Base-by-base conservation (phyloP, 345 rosid genomes). In the Dipteronia dyeriana region DNA sequence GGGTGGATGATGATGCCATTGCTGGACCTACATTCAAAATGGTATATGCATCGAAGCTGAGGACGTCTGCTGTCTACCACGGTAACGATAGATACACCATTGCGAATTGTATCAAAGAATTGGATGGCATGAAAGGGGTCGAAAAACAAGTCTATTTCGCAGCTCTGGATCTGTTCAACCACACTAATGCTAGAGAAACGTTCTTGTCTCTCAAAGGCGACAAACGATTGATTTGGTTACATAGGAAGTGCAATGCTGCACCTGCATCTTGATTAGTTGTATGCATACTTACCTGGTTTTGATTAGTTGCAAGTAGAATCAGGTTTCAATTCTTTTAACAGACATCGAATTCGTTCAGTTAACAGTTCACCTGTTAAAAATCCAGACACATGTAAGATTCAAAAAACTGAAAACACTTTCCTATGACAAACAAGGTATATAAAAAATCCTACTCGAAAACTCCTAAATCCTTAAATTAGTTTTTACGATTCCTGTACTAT, bases 1-100 rank as follows among this genome's bases (percentile, higher is more conserved):
- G 94, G 56, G 68, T 86, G 17, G 53, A 49, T 70, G 91, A 85
- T 74, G 90, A 77, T 81, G 81, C 85, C 64, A 91, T 88, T 59
- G 92, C 89, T n/a, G 83, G 72, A 73, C 92, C 90, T 56, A 79
- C 86, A 60, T 59, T 47, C 78, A 87, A 85, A 73, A 91, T 31
- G 86, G 92, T 91, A 13, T 80, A 83, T n/a, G 87, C 91, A n/a
- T 85, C 92, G 14, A 86, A 80, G 80, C 51, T 86, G 60, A 81
- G 83, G 47, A 80, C 85, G 68, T 79, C 74, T 78, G 86, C 87
- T 57, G 31, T 83, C 63, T 76, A 61, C 57, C 83, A 84, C 72
- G 25, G 68, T 34, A 72, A 41, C 7, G 75, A 76, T 41, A 83
- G 80, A 75, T 89, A 79, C 78, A 78, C 85, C 71, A 82, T 91